A percentile compares a stretch with the other conserved stretches of the same genome.
Conservation (phyloP, 2,329 filamentous ascomycete genomes). For the Pseudocercospora cruenta region DNA sequence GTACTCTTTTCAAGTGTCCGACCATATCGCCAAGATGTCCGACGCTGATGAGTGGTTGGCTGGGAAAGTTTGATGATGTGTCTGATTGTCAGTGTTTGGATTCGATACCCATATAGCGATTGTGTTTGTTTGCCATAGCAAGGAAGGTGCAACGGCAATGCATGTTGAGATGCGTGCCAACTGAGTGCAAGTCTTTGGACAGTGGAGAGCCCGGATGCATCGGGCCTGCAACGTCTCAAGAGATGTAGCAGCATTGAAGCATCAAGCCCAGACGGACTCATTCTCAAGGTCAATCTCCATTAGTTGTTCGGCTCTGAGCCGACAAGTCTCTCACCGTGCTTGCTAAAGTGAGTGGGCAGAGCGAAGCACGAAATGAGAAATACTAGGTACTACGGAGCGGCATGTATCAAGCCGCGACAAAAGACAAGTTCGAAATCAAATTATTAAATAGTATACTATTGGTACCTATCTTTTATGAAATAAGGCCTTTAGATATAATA, state of each 20-base stretch:
- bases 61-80: conserved; percentile 8
- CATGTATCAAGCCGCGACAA: neutral
- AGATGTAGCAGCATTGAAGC: neutral
- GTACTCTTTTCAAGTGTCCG: conserved; percentile 12
- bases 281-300: too few relatives aligned
- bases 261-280: too few relatives aligned
- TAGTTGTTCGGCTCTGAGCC: too few relatives aligned
- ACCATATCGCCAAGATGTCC: conserved; percentile 5
- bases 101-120: conserved; percentile 5
- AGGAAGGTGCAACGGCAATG: neutral
- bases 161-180: neutral
- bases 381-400: neutral
- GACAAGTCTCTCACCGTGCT: too few relatives aligned
- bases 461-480: neutral
- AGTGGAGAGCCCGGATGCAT: neutral
- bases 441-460: neutral
- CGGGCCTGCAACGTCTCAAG: too few relatives aligned
- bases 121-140: neutral
- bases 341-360: too few relatives aligned
- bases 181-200: too few relatives aligned
- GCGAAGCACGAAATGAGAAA: too few relatives aligned
- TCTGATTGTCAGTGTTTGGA: conserved; percentile 17
- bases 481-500: neutral
- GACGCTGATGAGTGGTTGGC: conserved; percentile 12
- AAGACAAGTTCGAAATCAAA: neutral